Base-by-base conservation (phyloP, 2,329 filamentous ascomycete genomes). In the Zymoseptoria pseudotritici region DNA sequence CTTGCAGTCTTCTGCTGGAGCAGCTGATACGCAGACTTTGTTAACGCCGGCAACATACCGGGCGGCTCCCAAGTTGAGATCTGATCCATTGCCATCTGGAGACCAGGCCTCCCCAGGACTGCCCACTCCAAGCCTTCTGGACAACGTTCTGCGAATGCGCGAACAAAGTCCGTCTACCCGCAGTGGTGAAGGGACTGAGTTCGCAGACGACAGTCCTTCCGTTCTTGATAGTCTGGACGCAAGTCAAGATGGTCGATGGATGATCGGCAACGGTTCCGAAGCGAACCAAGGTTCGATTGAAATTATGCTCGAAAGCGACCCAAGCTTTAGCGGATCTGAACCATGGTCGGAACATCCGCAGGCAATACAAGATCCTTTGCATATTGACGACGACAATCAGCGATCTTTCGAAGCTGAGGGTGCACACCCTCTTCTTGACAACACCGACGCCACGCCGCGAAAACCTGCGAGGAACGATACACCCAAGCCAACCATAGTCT, bases 301-400 rank as follows among this genome's bases (percentile, higher is more conserved):
- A 50, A 74, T 74, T 57, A 73, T 73, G 71, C 65, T 73, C 26
- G 71, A 72, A 36, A 65, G 70, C 51, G 70, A 69, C 21, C 63
- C 64, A 58, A 59, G 61, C 29, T 58, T 59, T 22, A 56, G 57
- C 2, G 57, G 59, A 46, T n/a, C 61, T 46, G 62, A 66, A 53
- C 61, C 63, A 17, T 69, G 66, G 68, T 53, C 58, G 46, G 55
- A 59, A 20, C 52, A 53, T 53, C 54, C 29, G 31, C 58, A 49
- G 54, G 42, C 55, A 17, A 54, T 63, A n/a, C 56, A 62, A 21
- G 62, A 65, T 54, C 57, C 59, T 26, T 50, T 56, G 11, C 59
- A 60, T 21, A 61, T 55, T n/a, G 64, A 67, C 46, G 53, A 65
- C 53, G 60, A 68, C 58, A 66, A 64, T 50, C 63, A 68, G 26